Evolutionary conservation across 2,329 filamentous ascomycete species (phyloP), one percentile per base, ranked within the genome.

Genomic region (Diaporthe sp.): DNA sequence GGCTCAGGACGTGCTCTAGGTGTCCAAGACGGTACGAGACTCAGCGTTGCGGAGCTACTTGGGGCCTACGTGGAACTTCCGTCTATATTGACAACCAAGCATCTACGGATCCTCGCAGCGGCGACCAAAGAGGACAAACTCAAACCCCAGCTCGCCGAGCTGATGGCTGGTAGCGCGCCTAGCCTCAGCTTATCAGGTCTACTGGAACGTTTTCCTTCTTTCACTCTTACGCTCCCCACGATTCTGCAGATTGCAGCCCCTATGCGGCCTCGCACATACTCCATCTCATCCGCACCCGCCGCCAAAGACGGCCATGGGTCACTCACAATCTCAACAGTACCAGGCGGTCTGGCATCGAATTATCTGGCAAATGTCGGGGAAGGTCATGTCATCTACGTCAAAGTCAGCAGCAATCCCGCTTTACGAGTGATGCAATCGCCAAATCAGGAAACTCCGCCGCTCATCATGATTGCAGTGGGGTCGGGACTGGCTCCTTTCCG

Each of bases 391-490:
- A 19, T 70, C 5, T 70, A 70, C 66, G 28, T 28, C 15, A 33
- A 40, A 3, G 19, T 70, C 45, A 47, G 42, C 17, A 15, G 17
- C 3, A 70, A 70, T 40, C 66, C 66, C 5, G 50, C 19, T 35
- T 40, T 55, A 4, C 25, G 66, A 28, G 6, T n/a, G 12, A 40
- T n/a, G 15, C 66, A 28, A 30, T 38, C 19, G 3, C 9, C 1
- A 9, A 17, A 10, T 40, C n/a, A 28, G 22, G 22, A 12, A 12
- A 25, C 2, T 1, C 33, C 33, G 9, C 66, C 66, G 6, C 19
- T 70, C 22, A 22, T 70, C 30, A 70, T 70, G 66, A 70, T 70
- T 17, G 28, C 28, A 19, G 66, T 57, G 42, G 66, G 66, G 12
- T 70, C 66, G 7, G 66, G 66, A 9, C 33, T 70, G 4, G 66